Conservation (phyloP, 2,329 filamentous ascomycete genomes). For the Fusarium ramigenum region DNA sequence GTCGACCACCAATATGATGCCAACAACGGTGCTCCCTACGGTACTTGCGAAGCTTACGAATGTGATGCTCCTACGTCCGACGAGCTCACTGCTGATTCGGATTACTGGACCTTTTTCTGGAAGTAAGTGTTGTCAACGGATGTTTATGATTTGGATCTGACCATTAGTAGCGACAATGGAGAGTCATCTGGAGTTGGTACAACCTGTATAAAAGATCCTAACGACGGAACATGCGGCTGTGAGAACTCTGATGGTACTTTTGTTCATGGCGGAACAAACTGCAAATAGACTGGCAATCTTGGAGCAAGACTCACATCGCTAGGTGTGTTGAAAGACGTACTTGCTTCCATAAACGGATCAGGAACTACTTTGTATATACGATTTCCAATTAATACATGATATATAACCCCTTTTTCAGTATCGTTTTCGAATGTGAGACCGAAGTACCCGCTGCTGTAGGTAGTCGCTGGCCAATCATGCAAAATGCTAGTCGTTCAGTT, state of each 20-base stretch:
- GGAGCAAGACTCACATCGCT: too few relatives aligned
- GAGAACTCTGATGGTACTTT: slow-evolving; percentile 40
- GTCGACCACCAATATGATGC: slow-evolving; percentile 39
- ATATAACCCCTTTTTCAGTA: not conserved
- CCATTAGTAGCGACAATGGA: slow-evolving; percentile 18
- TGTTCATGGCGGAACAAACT: slow-evolving; percentile 28
- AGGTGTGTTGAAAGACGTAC: too few relatives aligned
- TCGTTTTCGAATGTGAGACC: too few relatives aligned
- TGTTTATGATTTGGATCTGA: not conserved
- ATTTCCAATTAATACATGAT: not conserved
- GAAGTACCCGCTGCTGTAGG: too few relatives aligned
- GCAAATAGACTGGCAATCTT: slow-evolving; percentile 1
- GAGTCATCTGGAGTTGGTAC: slow-evolving; percentile 37
- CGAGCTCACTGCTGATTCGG: slow-evolving; percentile 20
- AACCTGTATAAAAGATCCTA: slow-evolving; percentile 38
- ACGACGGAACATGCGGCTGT: slow-evolving; percentile 37
- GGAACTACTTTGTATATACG: too few relatives aligned
- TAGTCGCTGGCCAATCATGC: too few relatives aligned
- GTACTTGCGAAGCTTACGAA: slow-evolving; percentile 35
- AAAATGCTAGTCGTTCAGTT: too few relatives aligned
- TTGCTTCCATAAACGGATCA: fast-evolving
- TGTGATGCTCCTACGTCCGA: slow-evolving; percentile 29
- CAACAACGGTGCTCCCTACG: slow-evolving; percentile 40
- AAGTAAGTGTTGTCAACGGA: slow-evolving; percentile 8
- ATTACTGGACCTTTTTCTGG: slow-evolving; percentile 44